Base-by-base conservation (phyloP, 2,329 filamentous ascomycete species). In the Clathrospora elynae region DNA sequence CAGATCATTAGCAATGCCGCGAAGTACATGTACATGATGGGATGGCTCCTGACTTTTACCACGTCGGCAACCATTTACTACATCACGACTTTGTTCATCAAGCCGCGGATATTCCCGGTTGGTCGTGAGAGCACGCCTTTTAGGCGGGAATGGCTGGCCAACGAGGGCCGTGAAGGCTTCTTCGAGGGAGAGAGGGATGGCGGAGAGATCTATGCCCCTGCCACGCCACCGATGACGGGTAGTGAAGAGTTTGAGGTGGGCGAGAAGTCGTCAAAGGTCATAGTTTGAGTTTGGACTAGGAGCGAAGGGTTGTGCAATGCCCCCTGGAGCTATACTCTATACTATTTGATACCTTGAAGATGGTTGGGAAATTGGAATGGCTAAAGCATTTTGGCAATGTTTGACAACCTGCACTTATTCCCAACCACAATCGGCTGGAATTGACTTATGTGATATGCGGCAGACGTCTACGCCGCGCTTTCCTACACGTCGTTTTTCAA, bases 21-120 rank as follows among this genome's bases (percentile, higher is more conserved):
- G 22, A 62, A 65, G 19, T 51, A 70, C 28, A 68, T 71, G 59
- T 71, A 69, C 37, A 64, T 66, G 36, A 57, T 70, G 38, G 64
- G 65, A 6, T 71, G 64, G 52, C 19, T 70, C 2, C 50, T 70
- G 23, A 67, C 64, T 2, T 63, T 70, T 25, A 42, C 53, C 11
- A 64, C 61, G 19, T 59, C 60, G 2, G 59, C 56, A 5, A 37
- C 51, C 1, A 45, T 69, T 2, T 71, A 68, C 40, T 59, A 55
- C 13, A 24, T 62, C 8, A 38, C 42, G 8, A 55, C 42, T 13
- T 11, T 51, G 4, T 48, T 61, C 13, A 14, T 55, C 17, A 59
- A 55, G 38, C 55, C 53, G 3, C 30, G 24, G 7, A 36, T 59
- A 3, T 59, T 57, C 14, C 59, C 59, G 17, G 11, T 31, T 4